A percentile compares a stretch with the other conserved stretches of the same genome.
Evolutionary conservation across 345 rosid genomes (phyloP).

Genomic region (Lumnitzera littorea): DNA sequence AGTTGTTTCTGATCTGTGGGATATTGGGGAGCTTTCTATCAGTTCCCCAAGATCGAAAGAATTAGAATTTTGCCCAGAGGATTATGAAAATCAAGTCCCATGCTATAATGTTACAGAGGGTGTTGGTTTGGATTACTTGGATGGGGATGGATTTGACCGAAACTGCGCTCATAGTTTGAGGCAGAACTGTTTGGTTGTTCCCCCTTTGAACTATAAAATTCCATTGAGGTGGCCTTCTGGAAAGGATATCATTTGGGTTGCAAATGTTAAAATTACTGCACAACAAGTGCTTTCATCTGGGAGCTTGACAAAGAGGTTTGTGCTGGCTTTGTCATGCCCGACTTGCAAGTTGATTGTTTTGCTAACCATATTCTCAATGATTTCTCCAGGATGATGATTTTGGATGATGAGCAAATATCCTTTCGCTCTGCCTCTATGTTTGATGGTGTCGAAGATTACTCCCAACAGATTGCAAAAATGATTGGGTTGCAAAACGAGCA

Average conservation of each 20-base stretch:
- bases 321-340: neutral
- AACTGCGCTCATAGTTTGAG: constrained; percentile 45
- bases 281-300: constrained; percentile 95
- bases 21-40: constrained; percentile 81
- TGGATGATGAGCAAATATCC: constrained; percentile 94
- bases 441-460: constrained; percentile 96
- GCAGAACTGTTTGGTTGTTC: constrained; percentile 60
- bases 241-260: constrained; percentile 83
- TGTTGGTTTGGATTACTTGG: constrained; percentile 42
- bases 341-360: neutral
- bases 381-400: constrained; percentile 83
- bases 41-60: constrained; percentile 72
- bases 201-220: constrained; percentile 67
- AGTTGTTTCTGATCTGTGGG: constrained; percentile 81
- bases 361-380: constrained; percentile 6
- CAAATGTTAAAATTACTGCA: constrained; percentile 84
- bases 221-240: constrained; percentile 99
- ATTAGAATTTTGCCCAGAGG: constrained; percentile 59
- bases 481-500: constrained; percentile 84
- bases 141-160: constrained; percentile 56
- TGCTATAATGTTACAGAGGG: constrained; percentile 73
- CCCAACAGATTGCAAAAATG: constrained; percentile 97
- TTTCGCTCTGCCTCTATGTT: constrained; percentile 87
- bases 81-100: constrained; percentile 71
- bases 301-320: constrained; percentile 85